Base-by-base conservation (phyloP, 352 stramenopile species). In the Pythium plurisporium region DNA sequence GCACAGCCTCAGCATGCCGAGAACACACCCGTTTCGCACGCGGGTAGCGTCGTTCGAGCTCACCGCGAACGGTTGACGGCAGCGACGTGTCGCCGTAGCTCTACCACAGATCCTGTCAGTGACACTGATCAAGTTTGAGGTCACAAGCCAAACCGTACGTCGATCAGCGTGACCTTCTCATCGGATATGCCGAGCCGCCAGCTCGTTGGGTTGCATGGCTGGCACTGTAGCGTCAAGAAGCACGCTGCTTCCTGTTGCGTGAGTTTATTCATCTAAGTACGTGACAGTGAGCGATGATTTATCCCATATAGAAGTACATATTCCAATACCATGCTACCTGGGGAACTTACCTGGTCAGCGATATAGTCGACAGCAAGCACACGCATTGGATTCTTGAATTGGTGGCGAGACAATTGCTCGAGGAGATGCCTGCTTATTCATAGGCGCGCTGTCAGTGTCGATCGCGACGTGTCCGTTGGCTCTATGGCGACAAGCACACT, bases 211-310 rank as follows among this genome's bases (percentile, higher is more conserved):
- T 74, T 71, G 52, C 70, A 85, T 5, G 70, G 57, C 40, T 81
- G 60, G 36, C 67, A 85, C 43, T 74, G 72, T 22, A 91, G 70
- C 10, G 79, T 87, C 58, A 91, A 58, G 7, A 76, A 71, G 22
- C 78, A 87, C 6, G 81, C 76, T 23, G 87, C 69, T 46, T 91
- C 76, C 27, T 78, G 71, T 49, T 91, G 81, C n/a, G 76, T 74
- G 14, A 91, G 64, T 31, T 50, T 52, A 9, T 72, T 68, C 20
- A 89, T 27, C 53, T 64, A 12, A 38, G 11, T 29, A 45, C 6
- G 9, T 7, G 33, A 46, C 34, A 27, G 50, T 59, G 26, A 2
- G 25, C 22, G 22, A 6, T 15, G 8, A 6, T 23, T 34, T 19
- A 53, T 37, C 23, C 31, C 34, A 43, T 15, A 10, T 4, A 11